Conservation (phyloP, 306 rosid genomes). For the Medicago arabica region DNA sequence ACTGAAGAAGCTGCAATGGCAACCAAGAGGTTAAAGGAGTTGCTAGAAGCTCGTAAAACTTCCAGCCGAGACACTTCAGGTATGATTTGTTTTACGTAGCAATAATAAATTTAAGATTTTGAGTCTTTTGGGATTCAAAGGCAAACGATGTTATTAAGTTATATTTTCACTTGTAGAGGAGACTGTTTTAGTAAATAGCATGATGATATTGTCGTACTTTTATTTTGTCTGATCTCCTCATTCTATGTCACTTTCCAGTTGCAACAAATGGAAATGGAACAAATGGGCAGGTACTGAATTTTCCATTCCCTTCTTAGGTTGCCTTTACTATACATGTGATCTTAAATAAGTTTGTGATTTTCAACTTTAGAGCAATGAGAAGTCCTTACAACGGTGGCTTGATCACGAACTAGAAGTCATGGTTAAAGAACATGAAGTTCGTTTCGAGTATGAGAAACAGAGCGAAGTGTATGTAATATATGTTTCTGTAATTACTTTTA, state of each 20-base stretch:
- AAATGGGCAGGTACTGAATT: slow-evolving; percentile 79
- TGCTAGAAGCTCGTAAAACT: slow-evolving; percentile 96
- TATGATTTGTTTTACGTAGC: slow-evolving; percentile 41
- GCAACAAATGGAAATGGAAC: slow-evolving; percentile 75
- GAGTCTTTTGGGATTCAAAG: slow-evolving; percentile 14
- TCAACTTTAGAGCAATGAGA: slow-evolving; percentile 78
- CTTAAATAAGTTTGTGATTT: slow-evolving; percentile 48
- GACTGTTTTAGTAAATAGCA: slow-evolving; percentile 36
- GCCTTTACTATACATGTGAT: slow-evolving; percentile 27
- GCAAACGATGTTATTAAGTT: slow-evolving; percentile 17
- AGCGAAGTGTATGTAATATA: slow-evolving; percentile 88
- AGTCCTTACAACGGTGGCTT: slow-evolving; percentile 95
- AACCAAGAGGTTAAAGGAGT: slow-evolving; percentile 97
- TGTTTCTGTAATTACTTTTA: slow-evolving; percentile 34
- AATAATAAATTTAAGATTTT: slow-evolving; percentile 26
- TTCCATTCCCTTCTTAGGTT: slow-evolving; percentile 39
- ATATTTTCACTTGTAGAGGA: slow-evolving; percentile 25
- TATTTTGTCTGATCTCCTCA: slow-evolving; percentile 39
- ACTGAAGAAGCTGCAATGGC: slow-evolving; percentile 99
- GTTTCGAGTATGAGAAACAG: slow-evolving; percentile 96
- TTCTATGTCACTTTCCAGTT: slow-evolving; percentile 63
- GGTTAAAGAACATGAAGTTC: slow-evolving; percentile 99
- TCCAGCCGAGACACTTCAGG: slow-evolving; percentile 89
- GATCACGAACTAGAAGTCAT: slow-evolving; percentile 98
- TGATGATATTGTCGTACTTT: slow-evolving; percentile 31